These are phyloP conservation scores for Kodamaea alishanica DNA, from an alignment of 1,139 yeast species.

Conservation along the genomic window DNA sequence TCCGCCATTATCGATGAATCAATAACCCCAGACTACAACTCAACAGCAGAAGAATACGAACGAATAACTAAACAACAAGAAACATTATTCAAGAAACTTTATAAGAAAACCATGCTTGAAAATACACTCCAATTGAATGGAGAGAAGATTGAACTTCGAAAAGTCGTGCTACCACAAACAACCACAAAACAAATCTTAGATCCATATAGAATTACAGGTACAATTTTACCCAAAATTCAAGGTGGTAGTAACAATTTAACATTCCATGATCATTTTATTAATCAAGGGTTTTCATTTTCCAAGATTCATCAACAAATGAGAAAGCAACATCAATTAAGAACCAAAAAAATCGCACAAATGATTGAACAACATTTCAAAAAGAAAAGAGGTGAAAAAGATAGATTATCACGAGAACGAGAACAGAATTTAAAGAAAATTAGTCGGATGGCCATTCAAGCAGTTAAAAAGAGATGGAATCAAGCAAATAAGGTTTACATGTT, in stretches of 20 bases:
- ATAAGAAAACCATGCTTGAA: slow-evolving; percentile 33
- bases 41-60: slow-evolving; percentile 35
- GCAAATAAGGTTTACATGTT: slow-evolving; percentile 78
- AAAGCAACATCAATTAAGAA: slow-evolving; percentile 60
- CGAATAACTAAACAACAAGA: slow-evolving; percentile 31
- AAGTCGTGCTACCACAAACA: slow-evolving; percentile 44
- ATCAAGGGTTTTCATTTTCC: slow-evolving; percentile 74
- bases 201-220: slow-evolving; percentile 37
- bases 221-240: slow-evolving; percentile 38
- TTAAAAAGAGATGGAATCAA: slow-evolving; percentile 84
- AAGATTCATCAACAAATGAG: slow-evolving; percentile 68
- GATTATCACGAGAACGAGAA: slow-evolving; percentile 68
- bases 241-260: slow-evolving; percentile 47
- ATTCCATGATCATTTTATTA: slow-evolving; percentile 66
- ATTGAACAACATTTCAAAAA: slow-evolving; percentile 84
- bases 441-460: slow-evolving; percentile 75
- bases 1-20: slow-evolving; percentile 42
- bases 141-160: slow-evolving; percentile 43
- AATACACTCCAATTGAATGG: slow-evolving; percentile 41
- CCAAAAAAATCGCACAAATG: slow-evolving; percentile 74
- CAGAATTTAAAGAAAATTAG: slow-evolving; percentile 67
- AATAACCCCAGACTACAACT: slow-evolving; percentile 27
- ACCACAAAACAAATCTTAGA: slow-evolving; percentile 40
- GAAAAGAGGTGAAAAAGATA: slow-evolving; percentile 83
- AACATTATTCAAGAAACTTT: slow-evolving; percentile 24